phyloP scores from a whole-genome alignment of 768 basidiomycete genomes.

The Lactarius vividus region DNA sequence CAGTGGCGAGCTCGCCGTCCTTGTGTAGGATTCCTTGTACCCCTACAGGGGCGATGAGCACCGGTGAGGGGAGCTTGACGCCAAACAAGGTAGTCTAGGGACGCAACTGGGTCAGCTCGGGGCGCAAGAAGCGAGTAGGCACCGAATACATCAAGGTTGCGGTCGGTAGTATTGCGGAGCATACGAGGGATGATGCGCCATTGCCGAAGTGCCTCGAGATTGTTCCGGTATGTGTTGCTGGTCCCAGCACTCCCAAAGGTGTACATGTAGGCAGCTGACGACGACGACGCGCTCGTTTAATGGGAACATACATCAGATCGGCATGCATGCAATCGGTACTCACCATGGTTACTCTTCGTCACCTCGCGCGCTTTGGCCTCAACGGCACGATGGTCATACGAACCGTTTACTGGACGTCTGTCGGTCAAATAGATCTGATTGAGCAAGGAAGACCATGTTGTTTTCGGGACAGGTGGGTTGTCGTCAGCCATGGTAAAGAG shows the following conservation, averaged over 20 bases:
- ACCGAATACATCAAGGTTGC: slow-evolving; percentile 54
- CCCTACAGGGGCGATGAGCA: slow-evolving; percentile 66
- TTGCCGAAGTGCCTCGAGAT: slow-evolving; percentile 58
- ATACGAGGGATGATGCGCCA: slow-evolving; percentile 81
- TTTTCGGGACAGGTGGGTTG: not conserved
- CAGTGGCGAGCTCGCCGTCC: slow-evolving; percentile 69
- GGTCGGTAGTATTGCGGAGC: slow-evolving; percentile 58
- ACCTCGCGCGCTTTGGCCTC: slow-evolving; percentile 65
- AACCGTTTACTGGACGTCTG: slow-evolving; percentile 41
- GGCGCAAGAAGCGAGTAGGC: not conserved
- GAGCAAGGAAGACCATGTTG: slow-evolving; percentile 18
- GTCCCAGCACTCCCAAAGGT: slow-evolving; percentile 76
- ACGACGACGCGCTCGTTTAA: not conserved
- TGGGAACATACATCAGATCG: not conserved
- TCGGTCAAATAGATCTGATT: slow-evolving; percentile 2
- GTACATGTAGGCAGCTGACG: slow-evolving; percentile 67
- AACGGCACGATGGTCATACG: slow-evolving; percentile 59
- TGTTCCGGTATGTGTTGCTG: slow-evolving; percentile 61
- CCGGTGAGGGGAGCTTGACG: slow-evolving; percentile 54
- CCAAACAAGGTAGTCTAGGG: slow-evolving; percentile 69
- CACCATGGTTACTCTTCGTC: slow-evolving; percentile 56
- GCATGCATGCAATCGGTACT: slow-evolving; percentile 22
- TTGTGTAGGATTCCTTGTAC: slow-evolving; percentile 72
- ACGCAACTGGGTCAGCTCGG: not conserved
- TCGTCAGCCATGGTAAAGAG: not conserved